Evolutionary conservation across 1,284 basidiomycete species (phyloP).

Genomic region (Papiliotrema nemorosa): DNA sequence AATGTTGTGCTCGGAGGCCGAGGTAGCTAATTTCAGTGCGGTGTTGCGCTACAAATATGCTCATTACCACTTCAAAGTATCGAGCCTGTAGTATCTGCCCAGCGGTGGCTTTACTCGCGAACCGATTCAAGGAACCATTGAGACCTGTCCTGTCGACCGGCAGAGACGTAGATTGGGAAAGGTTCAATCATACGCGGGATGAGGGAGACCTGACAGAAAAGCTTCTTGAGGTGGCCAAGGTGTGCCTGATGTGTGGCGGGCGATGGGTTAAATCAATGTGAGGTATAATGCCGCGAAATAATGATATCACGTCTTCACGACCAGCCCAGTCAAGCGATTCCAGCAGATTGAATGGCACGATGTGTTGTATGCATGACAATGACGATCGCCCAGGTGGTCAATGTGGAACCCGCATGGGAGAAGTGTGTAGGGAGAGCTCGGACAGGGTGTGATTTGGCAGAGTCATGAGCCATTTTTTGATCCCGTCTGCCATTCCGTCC

Average conservation of each 20-base stretch:
- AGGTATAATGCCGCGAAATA: background rate
- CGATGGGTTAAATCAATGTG: slow-evolving; percentile 36
- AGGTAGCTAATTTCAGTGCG: slow-evolving; percentile 20
- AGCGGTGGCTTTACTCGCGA: slow-evolving; percentile 32
- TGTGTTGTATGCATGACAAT: too few relatives aligned
- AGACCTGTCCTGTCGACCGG: slow-evolving; percentile 15
- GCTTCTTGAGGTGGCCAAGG: slow-evolving; percentile 26
- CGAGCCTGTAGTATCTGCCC: slow-evolving; percentile 41
- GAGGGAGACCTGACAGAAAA: slow-evolving; percentile 19
- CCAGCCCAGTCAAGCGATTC: too few relatives aligned
- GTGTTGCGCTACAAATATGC: slow-evolving; percentile 34
- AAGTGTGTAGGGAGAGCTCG: too few relatives aligned
- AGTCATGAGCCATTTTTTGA: too few relatives aligned
- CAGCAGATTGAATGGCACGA: too few relatives aligned
- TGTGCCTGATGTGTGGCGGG: slow-evolving; percentile 39
- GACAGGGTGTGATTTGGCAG: too few relatives aligned
- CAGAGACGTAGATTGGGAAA: slow-evolving; percentile 12
- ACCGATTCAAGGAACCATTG: slow-evolving; percentile 2
- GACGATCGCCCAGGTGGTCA: too few relatives aligned
- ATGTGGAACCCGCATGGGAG: too few relatives aligned
- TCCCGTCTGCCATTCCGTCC: too few relatives aligned
- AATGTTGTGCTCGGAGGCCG: background rate
- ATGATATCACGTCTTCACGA: too few relatives aligned
- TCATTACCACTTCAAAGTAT: slow-evolving; percentile 36
- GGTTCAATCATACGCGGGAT: slow-evolving; percentile 6